These are phyloP conservation scores for Fistulifera solaris DNA, from an alignment of 108 stramenopile species.

Conservation along the genomic window DNA sequence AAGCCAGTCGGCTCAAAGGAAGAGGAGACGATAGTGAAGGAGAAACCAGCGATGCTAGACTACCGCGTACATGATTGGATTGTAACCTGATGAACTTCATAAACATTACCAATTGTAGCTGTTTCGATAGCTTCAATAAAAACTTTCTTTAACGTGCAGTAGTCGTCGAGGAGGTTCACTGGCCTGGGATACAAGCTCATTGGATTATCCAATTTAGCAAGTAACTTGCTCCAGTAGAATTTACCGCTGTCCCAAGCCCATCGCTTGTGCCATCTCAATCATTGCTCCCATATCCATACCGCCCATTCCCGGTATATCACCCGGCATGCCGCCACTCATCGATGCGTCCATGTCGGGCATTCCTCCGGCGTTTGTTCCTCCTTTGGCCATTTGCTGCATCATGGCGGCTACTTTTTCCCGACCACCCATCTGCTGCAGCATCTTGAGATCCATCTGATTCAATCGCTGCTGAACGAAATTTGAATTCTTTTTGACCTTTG, in stretches of 20 bases:
- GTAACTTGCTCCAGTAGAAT: too few relatives aligned
- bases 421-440: conserved; percentile 81
- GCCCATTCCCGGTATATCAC: too few relatives aligned
- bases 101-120: too few relatives aligned
- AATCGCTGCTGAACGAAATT: conserved; percentile 69
- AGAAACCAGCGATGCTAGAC: background rate
- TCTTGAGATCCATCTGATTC: conserved; percentile 74
- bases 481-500: conserved; percentile 80
- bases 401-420: conserved; percentile 28
- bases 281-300: conserved; percentile 37
- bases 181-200: too few relatives aligned
- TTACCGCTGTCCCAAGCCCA: conserved; percentile 15
- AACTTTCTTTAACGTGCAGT: too few relatives aligned
- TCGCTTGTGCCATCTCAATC: conserved; percentile 36
- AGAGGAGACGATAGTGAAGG: background rate
- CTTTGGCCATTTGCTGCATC: conserved; percentile 63
- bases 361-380: conserved; percentile 30
- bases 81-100: too few relatives aligned
- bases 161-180: too few relatives aligned
- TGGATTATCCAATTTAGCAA: too few relatives aligned
- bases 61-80: too few relatives aligned
- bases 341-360: conserved; percentile 52
- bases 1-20: conserved; percentile 1
- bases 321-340: conserved; percentile 51
- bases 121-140: too few relatives aligned